A percentile compares a stretch with the other conserved stretches of the same genome.
These are phyloP conservation scores for Gastrodia elata DNA, from an alignment of 106 monocot species.

Conservation along the genomic window DNA sequence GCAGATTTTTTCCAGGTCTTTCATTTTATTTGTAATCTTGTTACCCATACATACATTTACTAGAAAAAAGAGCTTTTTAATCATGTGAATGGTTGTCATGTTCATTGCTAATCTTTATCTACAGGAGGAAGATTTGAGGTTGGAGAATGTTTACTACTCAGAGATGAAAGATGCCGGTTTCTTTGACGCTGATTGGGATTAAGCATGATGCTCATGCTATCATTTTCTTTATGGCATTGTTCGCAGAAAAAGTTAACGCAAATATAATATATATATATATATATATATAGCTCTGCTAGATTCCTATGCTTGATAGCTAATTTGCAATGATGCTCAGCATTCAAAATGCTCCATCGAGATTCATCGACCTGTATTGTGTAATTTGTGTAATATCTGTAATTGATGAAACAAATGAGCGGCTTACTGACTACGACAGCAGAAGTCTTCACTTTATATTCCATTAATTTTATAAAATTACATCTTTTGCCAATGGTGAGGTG, in stretches of 20 bases:
- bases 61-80: not conserved
- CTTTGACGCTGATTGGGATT: conserved; percentile 96
- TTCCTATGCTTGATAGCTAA: too few species aligned
- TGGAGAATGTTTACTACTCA: conserved; percentile 92
- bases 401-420: too few species aligned
- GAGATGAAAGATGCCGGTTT: conserved; percentile 99
- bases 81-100: not conserved
- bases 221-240: not conserved
- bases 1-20: conserved; percentile 91
- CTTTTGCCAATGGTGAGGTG: too few species aligned
- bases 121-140: conserved; percentile 81
- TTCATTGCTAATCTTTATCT: conserved; percentile 1
- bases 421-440: too few species aligned
- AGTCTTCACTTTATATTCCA: too few species aligned
- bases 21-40: not conserved
- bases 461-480: too few species aligned
- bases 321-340: not conserved
- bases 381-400: not conserved
- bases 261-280: not conserved
- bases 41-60: not conserved
- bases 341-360: not conserved
- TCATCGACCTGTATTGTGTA: conserved; percentile 2
- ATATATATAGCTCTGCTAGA: too few species aligned
- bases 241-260: not conserved
- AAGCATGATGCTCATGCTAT: not conserved